Conservation (phyloP, 352 stramenopile genomes). For the Pythium monospermum region DNA sequence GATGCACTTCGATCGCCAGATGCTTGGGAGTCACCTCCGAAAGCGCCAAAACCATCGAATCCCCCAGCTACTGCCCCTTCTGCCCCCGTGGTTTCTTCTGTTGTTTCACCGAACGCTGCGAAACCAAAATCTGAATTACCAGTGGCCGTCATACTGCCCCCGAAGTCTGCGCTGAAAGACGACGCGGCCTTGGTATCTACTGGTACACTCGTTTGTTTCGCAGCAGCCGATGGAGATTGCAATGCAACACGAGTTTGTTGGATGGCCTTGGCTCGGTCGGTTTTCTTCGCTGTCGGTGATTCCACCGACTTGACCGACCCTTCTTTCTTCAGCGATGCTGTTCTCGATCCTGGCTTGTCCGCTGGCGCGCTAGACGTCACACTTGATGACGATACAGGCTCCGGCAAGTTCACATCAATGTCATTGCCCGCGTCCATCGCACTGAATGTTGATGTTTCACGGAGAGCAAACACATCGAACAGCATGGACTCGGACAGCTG, state of each 20-base stretch:
- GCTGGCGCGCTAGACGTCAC: not conserved
- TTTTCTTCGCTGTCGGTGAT: constrained; percentile 5
- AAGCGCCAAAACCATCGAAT: constrained; percentile 11
- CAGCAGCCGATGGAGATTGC: not conserved
- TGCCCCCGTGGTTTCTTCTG: no score
- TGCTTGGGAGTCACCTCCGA: not conserved
- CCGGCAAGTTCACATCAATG: constrained; percentile 22
- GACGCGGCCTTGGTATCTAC: not conserved
- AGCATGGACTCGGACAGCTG: not conserved
- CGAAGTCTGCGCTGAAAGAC: constrained; percentile 8
- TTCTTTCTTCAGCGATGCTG: constrained; percentile 1
- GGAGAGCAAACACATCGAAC: constrained; percentile 27
- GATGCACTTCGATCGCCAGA: not conserved
- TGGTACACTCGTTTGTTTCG: not conserved
- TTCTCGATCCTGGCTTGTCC: constrained; percentile 1
- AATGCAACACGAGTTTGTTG: not conserved
- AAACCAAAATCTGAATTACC: constrained; percentile 11
- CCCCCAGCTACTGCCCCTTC: not conserved
- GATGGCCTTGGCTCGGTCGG: not conserved
- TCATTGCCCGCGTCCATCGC: constrained; percentile 25
- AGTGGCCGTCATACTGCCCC: not conserved
- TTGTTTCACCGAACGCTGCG: constrained; percentile 6
- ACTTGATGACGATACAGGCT: not conserved
- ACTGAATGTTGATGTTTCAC: constrained; percentile 22
- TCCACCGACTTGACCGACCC: not conserved